Evolutionary conservation across 2,329 filamentous ascomycete species (phyloP), one percentile per base, ranked within the genome.

Genomic region (Grosmannia serpens): DNA sequence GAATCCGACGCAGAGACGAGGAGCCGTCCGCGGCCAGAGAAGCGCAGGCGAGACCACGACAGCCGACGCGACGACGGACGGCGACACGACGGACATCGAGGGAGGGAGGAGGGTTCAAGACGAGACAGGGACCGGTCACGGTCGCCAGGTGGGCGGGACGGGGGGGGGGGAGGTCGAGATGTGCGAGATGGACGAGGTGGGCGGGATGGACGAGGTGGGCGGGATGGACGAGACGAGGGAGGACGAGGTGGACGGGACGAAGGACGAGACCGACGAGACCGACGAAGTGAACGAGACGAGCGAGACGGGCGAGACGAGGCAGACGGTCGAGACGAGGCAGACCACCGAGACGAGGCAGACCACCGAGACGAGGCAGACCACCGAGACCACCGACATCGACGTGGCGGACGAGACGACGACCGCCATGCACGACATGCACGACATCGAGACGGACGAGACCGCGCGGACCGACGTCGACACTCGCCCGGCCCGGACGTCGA

Each of bases 81-180:
- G 24, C 60, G 65, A 17, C 60, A 64, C 20, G 59, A 64, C 27
- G 57, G 63, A 17, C 58, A 64, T 55, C 60, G 64, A 33, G 65
- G 31, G 51, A 63, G 49, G 29, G 63, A 22, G 56, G 63, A 55
- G 61, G 65, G 22, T 63, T n/a, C 52, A 66, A 69, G 22, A 22
- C 41, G 41, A 22, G 63, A 66, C 44, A 66, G n/a, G n/a, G n/a
- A n/a, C n/a, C n/a, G n/a, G n/a, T n/a, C n/a, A n/a, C n/a, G n/a
- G n/a, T n/a, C n/a, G n/a, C n/a, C n/a, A n/a, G n/a, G n/a, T n/a
- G n/a, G n/a, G n/a, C n/a, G n/a, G n/a, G n/a, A n/a, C n/a, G n/a
- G n/a, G n/a, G n/a, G n/a, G n/a, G n/a, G n/a, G n/a, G n/a, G n/a
- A n/a, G n/a, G n/a, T n/a, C n/a, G n/a, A n/a, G n/a, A n/a, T n/a